Percentiles rank a stretch among this genome's conserved stretches.
These are phyloP conservation scores for Plenodomus biglobosus DNA, from an alignment of 2,329 filamentous ascomycete species.

Conservation along the genomic window DNA sequence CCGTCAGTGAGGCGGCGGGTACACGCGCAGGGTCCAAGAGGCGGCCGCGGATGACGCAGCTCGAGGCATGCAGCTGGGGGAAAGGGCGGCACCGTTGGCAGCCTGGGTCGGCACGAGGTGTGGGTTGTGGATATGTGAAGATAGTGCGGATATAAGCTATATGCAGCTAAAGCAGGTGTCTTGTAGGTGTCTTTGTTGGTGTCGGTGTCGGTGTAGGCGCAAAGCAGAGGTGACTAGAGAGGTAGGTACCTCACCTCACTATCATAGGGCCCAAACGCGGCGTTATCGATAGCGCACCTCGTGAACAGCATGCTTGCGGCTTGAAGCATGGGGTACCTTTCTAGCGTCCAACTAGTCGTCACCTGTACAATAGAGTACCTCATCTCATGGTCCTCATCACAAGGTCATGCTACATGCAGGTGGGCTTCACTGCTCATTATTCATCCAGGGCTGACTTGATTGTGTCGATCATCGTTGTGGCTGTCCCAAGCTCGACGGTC, in stretches of 20 bases:
- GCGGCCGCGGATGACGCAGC: constrained; percentile 38
- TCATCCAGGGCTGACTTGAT: neutral
- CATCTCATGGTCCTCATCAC: neutral
- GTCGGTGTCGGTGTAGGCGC: constrained; percentile 5
- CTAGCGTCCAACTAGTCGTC: neutral
- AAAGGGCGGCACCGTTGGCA: constrained; percentile 7
- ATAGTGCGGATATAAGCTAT: neutral
- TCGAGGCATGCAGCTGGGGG: constrained; percentile 30
- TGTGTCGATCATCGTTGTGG: neutral
- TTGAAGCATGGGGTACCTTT: neutral
- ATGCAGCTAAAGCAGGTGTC: neutral
- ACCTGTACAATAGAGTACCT: no score
- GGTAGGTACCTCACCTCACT: no score
- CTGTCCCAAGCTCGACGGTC: neutral
- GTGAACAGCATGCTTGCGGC: neutral
- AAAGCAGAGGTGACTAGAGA: neutral
- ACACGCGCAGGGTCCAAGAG: constrained; percentile 22
- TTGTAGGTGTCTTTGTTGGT: no score
- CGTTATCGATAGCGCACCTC: neutral
- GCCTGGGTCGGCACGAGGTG: neutral
- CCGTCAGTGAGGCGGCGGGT: constrained; percentile 32
- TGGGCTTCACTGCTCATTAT: neutral
- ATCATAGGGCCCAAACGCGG: constrained; percentile 1
- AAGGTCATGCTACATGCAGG: neutral
- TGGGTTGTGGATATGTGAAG: neutral